Evolutionary conservation across 148 eudicot genomes (phyloP).

Genomic region (Heliamphora exappendiculata): DNA sequence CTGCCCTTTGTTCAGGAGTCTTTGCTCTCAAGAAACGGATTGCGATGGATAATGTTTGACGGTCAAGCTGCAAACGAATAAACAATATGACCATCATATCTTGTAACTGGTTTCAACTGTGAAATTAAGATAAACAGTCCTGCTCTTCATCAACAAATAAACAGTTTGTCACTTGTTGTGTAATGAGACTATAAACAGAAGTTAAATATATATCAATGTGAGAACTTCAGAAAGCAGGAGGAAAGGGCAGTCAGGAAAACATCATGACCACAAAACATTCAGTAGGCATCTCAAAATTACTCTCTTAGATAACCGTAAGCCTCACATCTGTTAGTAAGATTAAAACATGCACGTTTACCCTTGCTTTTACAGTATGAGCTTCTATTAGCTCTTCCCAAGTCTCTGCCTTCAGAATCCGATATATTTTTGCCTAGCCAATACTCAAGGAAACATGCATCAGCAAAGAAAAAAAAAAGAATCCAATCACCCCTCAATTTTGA

Average conservation of each 20-base stretch:
- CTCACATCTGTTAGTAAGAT: background rate
- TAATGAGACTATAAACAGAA: background rate
- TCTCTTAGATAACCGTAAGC: background rate
- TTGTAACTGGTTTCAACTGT: background rate
- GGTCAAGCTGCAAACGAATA: constrained; percentile 53
- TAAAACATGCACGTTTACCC: background rate
- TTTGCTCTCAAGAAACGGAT: constrained; percentile 81
- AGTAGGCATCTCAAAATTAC: too few species aligned
- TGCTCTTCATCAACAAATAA: too few species aligned
- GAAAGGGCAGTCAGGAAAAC: background rate
- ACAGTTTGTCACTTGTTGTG: background rate
- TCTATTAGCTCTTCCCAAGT: background rate
- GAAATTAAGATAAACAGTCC: background rate
- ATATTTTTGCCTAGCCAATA: background rate
- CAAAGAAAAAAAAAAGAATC: too few species aligned
- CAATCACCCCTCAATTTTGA: background rate
- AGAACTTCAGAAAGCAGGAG: background rate
- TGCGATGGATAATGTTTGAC: constrained; percentile 63
- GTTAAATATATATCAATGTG: background rate
- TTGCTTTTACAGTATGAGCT: background rate
- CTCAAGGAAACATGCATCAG: background rate
- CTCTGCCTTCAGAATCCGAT: background rate
- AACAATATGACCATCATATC: background rate
- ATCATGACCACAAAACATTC: background rate
- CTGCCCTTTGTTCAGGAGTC: constrained; percentile 93